Evolutionary conservation across 352 stramenopile species (phyloP).

Genomic region (Blastocystis sp.): DNA sequence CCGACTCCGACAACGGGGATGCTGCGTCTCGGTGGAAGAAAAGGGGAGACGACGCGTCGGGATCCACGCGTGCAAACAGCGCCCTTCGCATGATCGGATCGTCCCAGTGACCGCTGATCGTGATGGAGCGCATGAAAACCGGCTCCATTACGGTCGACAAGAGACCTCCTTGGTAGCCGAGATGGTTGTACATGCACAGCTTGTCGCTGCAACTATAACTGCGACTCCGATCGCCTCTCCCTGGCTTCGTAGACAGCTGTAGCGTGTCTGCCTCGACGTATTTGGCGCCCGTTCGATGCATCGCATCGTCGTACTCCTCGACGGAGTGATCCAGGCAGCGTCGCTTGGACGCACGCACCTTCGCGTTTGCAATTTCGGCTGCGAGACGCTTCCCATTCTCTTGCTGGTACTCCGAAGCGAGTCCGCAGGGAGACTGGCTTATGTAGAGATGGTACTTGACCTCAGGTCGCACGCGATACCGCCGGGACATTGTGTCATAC

Average conservation of each 20-base stretch:
- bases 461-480: background rate
- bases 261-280: background rate
- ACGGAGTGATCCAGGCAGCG: background rate
- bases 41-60: background rate
- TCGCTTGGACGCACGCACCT: constrained; percentile 15
- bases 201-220: constrained; percentile 56
- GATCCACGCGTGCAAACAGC: background rate
- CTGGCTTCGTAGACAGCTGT: constrained; percentile 21
- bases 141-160: background rate
- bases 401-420: constrained; percentile 22
- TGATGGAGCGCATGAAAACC: background rate
- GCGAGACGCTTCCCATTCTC: background rate
- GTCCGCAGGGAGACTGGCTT: constrained; percentile 27
- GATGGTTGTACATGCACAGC: constrained; percentile 11
- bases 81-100: background rate
- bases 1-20: background rate
- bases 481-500: too few species aligned
- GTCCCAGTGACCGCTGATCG: constrained; percentile 15
- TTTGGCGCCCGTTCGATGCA: constrained; percentile 21
- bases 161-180: constrained; percentile 3
- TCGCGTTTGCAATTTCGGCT: background rate
- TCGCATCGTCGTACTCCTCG: background rate
- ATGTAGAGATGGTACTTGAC: constrained; percentile 18
- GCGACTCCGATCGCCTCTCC: constrained; percentile 8
- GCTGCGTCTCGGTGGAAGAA: background rate